Evolutionary conservation across 768 basidiomycete species (phyloP).

Genomic region (Glaciozyma martinii): DNA sequence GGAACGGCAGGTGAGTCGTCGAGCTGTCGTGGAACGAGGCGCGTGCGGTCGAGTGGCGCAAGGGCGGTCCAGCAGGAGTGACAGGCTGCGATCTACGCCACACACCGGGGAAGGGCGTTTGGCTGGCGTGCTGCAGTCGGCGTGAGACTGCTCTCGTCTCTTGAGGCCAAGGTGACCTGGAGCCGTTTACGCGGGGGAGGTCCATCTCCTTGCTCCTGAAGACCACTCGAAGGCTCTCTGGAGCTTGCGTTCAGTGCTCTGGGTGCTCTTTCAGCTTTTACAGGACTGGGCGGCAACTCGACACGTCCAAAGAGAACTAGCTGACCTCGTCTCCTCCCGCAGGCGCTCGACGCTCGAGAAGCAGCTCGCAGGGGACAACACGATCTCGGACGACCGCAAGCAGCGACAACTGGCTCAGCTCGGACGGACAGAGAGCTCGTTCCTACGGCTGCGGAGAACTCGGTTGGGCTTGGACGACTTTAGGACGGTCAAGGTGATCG

Average conservation of each 20-base stretch:
- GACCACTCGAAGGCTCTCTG: too few relatives aligned
- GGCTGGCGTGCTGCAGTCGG: too few relatives aligned
- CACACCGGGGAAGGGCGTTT: too few relatives aligned
- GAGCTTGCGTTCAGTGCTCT: too few relatives aligned
- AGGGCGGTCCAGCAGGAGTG: background rate
- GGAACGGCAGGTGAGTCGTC: conserved; percentile 65
- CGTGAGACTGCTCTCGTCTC: too few relatives aligned
- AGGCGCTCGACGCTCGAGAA: conserved; percentile 85
- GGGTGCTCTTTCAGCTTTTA: too few relatives aligned
- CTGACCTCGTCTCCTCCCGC: background rate
- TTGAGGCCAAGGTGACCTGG: too few relatives aligned
- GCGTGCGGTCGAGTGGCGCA: background rate
- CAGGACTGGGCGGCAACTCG: too few relatives aligned
- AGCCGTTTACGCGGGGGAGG: too few relatives aligned
- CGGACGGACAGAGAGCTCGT: conserved; percentile 80
- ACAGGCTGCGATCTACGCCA: too few relatives aligned
- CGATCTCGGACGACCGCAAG: conserved; percentile 75
- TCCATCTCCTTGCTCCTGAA: too few relatives aligned
- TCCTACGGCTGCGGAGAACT: conserved; percentile 76
- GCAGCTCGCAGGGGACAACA: conserved; percentile 58
- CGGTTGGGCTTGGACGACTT: conserved; percentile 87
- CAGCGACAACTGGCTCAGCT: conserved; percentile 69
- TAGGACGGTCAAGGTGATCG: conserved; percentile 94
- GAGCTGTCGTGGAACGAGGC: background rate
- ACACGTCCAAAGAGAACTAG: background rate